phyloP scores from a whole-genome alignment of 2,329 filamentous ascomycete species.

The Fusarium sp. region DNA sequence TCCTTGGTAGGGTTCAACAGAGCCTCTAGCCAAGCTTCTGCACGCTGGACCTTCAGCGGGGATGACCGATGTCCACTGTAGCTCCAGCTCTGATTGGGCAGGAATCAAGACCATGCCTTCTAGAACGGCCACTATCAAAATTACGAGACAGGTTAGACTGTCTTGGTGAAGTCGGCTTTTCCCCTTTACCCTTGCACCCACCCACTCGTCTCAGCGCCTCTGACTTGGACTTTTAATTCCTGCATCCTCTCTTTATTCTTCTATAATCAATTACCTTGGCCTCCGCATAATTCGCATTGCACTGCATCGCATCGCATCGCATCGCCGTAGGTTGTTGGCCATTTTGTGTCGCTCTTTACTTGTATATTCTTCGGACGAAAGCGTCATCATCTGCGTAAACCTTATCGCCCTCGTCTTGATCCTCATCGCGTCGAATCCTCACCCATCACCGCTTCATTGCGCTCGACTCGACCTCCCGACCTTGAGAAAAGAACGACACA shows the following conservation, averaged over 20 bases:
- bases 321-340: background rate
- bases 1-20: slow-evolving; percentile 1
- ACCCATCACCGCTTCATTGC: background rate
- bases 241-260: slow-evolving; percentile 11
- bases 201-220: slow-evolving; percentile 12
- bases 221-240: slow-evolving; percentile 29
- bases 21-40: slow-evolving; percentile 33
- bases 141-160: background rate
- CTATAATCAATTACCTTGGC: background rate
- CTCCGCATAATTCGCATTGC: slow-evolving; percentile 3
- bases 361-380: slow-evolving; percentile 15
- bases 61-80: background rate
- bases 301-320: background rate
- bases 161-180: slow-evolving; percentile 15
- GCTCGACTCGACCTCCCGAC: background rate
- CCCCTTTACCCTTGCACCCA: slow-evolving; percentile 34
- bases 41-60: slow-evolving; percentile 15
- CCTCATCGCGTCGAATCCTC: slow-evolving; percentile 11
- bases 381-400: slow-evolving; percentile 14
- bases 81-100: background rate
- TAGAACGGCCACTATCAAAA: slow-evolving; percentile 25
- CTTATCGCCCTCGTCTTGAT: slow-evolving; percentile 4
- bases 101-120: slow-evolving; percentile 19
- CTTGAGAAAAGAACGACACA: slow-evolving; percentile 4
- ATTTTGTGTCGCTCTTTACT: background rate